These are phyloP conservation scores for Sclerotinia sclerotiorum DNA, from an alignment of 2,329 filamentous ascomycete genomes.

Conservation along the genomic window DNA sequence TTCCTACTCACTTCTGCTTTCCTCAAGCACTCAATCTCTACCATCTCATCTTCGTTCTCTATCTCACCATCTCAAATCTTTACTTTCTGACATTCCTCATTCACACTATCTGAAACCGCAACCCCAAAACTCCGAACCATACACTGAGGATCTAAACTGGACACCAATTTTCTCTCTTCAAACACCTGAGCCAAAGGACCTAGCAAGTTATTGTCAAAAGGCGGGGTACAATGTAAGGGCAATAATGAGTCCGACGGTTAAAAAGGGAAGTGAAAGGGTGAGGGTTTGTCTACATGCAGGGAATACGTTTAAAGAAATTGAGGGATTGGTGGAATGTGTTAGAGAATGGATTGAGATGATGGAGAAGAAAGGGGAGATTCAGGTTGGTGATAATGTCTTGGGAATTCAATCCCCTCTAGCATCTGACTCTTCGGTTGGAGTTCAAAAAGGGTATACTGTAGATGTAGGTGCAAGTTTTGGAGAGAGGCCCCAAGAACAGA, in stretches of 20 bases:
- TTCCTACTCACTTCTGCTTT: constrained; percentile 50
- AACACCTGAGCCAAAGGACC: constrained; percentile 55
- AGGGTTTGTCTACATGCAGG: constrained; percentile 67
- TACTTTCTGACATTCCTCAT: constrained; percentile 46
- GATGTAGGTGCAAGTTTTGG: not conserved
- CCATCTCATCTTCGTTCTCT: not conserved
- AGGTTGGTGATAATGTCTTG: not conserved
- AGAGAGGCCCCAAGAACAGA: not conserved
- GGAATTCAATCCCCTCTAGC: accelerated
- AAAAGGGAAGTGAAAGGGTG: constrained; percentile 60
- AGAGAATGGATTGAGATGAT: constrained; percentile 30
- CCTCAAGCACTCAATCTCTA: constrained; percentile 47
- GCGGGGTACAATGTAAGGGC: constrained; percentile 60
- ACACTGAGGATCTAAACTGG: constrained; percentile 3
- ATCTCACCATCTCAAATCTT: constrained; percentile 24
- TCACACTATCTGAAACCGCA: constrained; percentile 32
- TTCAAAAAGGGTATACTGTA: not conserved
- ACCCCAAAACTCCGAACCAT: constrained; percentile 42
- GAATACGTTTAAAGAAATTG: constrained; percentile 59
- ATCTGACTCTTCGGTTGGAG: not conserved
- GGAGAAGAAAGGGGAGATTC: not conserved
- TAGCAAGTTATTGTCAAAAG: constrained; percentile 61
- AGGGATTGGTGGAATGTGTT: constrained; percentile 45
- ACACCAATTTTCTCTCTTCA: constrained; percentile 67
- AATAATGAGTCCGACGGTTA: constrained; percentile 69